Conservation (phyloP, 2,329 filamentous ascomycete genomes). For the Colletotrichum aenigma region DNA sequence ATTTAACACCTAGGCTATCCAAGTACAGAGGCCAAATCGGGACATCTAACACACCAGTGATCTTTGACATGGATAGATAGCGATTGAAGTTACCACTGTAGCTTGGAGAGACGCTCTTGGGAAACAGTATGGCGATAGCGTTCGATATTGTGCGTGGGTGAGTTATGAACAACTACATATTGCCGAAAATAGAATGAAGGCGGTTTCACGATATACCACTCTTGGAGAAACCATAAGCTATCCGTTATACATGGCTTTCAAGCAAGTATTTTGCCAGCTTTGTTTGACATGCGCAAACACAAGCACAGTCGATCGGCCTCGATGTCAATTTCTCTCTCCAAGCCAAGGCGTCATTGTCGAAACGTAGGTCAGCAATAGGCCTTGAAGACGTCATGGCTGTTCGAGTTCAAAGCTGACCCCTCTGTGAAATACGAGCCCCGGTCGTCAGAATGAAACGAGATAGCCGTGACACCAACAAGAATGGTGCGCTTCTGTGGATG, state of each 20-base stretch:
- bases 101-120: not conserved
- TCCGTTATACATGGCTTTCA: not conserved
- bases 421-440: too few relatives aligned
- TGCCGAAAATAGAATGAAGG: not conserved
- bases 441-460: too few relatives aligned
- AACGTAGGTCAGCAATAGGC: too few relatives aligned
- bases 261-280: too few relatives aligned
- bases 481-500: too few relatives aligned
- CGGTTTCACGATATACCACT: too few relatives aligned
- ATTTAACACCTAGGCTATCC: not conserved
- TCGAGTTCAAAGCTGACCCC: too few relatives aligned
- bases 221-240: not conserved
- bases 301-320: not conserved
- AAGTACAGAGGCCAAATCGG: not conserved
- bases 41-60: not conserved
- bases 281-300: too few relatives aligned
- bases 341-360: not conserved
- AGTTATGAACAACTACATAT: not conserved
- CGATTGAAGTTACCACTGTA: not conserved
- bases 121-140: not conserved
- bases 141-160: not conserved
- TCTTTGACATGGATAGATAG: not conserved
- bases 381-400: too few relatives aligned
- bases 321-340: not conserved
- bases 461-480: too few relatives aligned